These are phyloP conservation scores for Alloteropsis semialata DNA, from an alignment of 176 grass and related monocot genomes.

Conservation along the genomic window DNA sequence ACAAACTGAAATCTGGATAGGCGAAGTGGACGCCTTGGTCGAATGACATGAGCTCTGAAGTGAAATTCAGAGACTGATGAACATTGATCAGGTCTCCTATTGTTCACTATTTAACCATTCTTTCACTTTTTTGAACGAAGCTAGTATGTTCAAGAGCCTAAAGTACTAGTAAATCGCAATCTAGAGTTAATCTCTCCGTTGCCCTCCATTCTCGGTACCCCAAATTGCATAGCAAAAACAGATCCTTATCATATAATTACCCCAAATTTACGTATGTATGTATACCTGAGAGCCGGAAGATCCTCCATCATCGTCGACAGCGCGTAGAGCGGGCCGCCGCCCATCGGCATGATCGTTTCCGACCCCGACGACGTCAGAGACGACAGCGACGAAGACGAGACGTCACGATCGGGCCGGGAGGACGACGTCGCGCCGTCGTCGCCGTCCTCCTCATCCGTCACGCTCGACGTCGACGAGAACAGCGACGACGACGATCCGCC, in stretches of 20 bases:
- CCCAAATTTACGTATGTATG: not conserved
- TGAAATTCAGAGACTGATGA: not conserved
- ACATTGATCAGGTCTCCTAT: not conserved
- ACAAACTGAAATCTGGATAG: not conserved
- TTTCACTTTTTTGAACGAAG: not conserved
- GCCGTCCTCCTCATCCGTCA: conserved; percentile 27
- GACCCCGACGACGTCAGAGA: conserved; percentile 12
- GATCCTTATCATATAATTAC: not conserved
- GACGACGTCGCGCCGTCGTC: not conserved
- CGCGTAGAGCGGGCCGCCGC: conserved; percentile 45
- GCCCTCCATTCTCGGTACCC: too few relatives aligned
- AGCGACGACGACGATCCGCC: conserved; percentile 3
- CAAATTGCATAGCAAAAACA: not conserved
- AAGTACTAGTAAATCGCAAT: not conserved
- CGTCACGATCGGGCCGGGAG: not conserved
- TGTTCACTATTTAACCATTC: not conserved
- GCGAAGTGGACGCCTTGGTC: not conserved
- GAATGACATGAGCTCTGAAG: not conserved
- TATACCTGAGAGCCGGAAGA: conserved; percentile 52
- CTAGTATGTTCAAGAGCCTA: not conserved
- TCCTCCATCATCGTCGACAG: conserved; percentile 45
- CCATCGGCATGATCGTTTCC: conserved; percentile 17
- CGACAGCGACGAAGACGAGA: conserved; percentile 4
- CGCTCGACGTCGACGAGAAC: conserved; percentile 39
- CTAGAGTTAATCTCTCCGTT: too few relatives aligned